Conservation (phyloP, 305 asterid genomes). For the Fraxinus floribunda region DNA sequence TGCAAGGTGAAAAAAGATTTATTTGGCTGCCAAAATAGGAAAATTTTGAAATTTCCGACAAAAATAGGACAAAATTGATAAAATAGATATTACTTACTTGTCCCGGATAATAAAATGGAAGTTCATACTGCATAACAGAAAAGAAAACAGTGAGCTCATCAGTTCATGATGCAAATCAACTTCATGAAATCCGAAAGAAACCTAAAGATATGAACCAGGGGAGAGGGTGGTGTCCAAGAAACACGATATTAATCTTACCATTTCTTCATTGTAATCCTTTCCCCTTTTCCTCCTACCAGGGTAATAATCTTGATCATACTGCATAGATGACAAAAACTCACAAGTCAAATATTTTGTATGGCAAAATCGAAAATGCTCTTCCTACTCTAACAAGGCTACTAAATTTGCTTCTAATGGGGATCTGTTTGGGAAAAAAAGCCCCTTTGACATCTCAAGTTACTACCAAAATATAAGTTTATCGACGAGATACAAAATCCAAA, state of each 20-base stretch:
- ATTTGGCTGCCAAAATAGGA: not conserved
- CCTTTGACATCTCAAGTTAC: conserved; percentile 5
- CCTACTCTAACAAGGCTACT: not conserved
- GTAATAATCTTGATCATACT: conserved; percentile 92
- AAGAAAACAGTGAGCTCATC: conserved; percentile 31
- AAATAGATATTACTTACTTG: conserved; percentile 60
- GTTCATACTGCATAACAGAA: conserved; percentile 78
- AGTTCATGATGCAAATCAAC: not conserved
- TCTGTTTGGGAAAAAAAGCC: not conserved
- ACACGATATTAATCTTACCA: conserved; percentile 47
- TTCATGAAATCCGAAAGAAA: conserved; percentile 10
- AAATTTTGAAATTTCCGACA: not conserved
- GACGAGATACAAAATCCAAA: conserved; percentile 2
- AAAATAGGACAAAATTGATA: not conserved
- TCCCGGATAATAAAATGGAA: conserved; percentile 92
- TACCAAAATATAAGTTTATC: conserved; percentile 2
- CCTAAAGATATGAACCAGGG: conserved; percentile 6
- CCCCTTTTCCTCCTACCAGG: conserved; percentile 98
- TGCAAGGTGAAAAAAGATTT: not conserved
- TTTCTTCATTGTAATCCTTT: conserved; percentile 81
- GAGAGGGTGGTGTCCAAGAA: not conserved
- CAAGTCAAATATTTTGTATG: conserved; percentile 16
- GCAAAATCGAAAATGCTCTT: conserved; percentile 8
- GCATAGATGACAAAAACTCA: conserved; percentile 28
- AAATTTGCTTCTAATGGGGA: not conserved